phyloP scores from a whole-genome alignment of 306 rosid species.

The Pterocarpus macrocarpus region DNA sequence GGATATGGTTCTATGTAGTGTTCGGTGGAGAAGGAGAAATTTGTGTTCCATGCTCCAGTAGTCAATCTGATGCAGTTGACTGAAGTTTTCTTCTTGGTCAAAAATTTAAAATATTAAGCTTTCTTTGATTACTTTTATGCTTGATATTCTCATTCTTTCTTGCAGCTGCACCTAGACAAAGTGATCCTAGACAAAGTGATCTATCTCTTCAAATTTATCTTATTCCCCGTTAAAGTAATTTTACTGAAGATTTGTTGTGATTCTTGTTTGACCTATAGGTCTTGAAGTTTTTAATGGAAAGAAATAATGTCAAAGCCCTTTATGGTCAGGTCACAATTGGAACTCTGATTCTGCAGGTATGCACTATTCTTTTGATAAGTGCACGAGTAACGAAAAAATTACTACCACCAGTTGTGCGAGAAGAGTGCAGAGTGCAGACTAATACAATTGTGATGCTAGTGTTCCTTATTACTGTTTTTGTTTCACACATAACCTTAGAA shows the following conservation, averaged over 20 bases:
- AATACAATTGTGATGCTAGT: constrained; percentile 21
- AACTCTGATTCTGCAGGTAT: constrained; percentile 90
- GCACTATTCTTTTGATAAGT: constrained; percentile 10
- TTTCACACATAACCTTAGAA: constrained; percentile 1
- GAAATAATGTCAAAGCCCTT: constrained; percentile 76
- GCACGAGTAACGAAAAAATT: constrained; percentile 11
- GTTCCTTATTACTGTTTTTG: constrained; percentile 9
- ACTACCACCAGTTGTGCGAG: constrained; percentile 36
- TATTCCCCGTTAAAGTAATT: constrained; percentile 6
- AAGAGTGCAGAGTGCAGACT: constrained; percentile 17
- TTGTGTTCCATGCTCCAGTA: background rate
- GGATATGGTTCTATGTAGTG: constrained; percentile 8
- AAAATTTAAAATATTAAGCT: constrained; percentile 22
- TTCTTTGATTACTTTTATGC: constrained; percentile 27
- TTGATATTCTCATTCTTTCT: constrained; percentile 27
- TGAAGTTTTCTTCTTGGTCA: constrained; percentile 17
- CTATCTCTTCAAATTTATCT: constrained; percentile 27
- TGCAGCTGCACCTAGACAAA: constrained; percentile 17
- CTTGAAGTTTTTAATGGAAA: constrained; percentile 93
- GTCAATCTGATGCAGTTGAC: constrained; percentile 14
- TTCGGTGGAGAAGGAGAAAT: constrained; percentile 23
- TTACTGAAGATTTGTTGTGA: constrained; percentile 27
- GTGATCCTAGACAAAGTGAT: background rate
- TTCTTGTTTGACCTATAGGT: constrained; percentile 65
- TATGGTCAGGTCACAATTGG: constrained; percentile 96